These are phyloP conservation scores for Irpex rosettiformis DNA, from an alignment of 1,284 basidiomycete species.

Conservation along the genomic window DNA sequence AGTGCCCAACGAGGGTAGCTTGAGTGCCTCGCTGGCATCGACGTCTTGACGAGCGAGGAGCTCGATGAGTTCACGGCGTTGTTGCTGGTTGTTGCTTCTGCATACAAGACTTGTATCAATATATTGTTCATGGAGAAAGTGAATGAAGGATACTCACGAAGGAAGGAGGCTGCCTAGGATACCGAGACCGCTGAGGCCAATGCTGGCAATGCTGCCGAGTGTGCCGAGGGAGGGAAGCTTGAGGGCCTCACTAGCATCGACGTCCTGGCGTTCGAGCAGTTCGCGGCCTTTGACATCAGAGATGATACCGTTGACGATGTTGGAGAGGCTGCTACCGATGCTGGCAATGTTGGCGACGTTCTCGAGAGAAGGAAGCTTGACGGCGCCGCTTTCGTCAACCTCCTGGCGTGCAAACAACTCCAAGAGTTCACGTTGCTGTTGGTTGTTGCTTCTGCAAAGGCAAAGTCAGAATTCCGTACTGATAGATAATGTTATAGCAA, in stretches of 20 bases:
- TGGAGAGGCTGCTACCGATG: neutral
- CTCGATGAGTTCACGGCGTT: constrained; percentile 1
- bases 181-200: neutral
- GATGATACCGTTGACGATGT: neutral
- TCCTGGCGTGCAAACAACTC: neutral
- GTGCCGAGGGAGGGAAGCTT: neutral
- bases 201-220: neutral
- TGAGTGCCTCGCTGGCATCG: constrained; percentile 3
- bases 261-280: neutral
- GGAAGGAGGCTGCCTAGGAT: neutral
- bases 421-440: neutral
- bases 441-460: neutral
- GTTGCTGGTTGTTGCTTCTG: constrained; percentile 1
- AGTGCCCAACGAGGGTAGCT: neutral
- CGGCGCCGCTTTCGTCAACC: constrained; percentile 2
- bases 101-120: neutral
- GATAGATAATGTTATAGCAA: neutral
- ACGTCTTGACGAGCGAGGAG: neutral
- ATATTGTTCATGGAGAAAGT: neutral
- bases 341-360: neutral
- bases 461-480: neutral
- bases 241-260: constrained; percentile 1
- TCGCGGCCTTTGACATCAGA: neutral
- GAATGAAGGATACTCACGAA: neutral
- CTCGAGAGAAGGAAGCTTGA: neutral